Base-by-base conservation (phyloP, 108 stramenopile genomes). In the Cyclotella kingstonii region DNA sequence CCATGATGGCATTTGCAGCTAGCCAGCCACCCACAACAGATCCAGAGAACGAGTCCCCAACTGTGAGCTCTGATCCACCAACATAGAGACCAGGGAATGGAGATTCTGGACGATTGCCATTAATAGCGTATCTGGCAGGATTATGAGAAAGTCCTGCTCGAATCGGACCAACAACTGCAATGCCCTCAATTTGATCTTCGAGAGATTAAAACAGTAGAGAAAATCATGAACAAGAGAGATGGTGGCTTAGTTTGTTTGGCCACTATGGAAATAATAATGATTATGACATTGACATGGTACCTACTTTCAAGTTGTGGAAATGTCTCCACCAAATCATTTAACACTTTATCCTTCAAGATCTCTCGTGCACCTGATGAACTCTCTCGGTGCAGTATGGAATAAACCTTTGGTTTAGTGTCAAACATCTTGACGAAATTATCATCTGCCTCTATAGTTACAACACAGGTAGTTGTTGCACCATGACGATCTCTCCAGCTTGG, bases 391-490 rank as follows among this genome's bases (percentile, higher is more conserved):
- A 79, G 65, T 23, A 75, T 68, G 14, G 83, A 66, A 63, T 66
- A 94, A 0, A 94, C 76, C 70, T 79, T 81, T n/a, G 93, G 92
- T 62, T 89, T 87, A 12, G 85, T 85, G 31, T 89, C 93, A 66
- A 87, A 89, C 52, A 58, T 41, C 21, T 70, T 73, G 8, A 95
- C 93, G 66, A 91, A 90, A 47, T 95, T 88, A 62, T 95, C 93
- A 57, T 90, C 90, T 15, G 93, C 93, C 73, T 95, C 93, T 11
- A 95, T 76, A 8, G 93, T 91, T 5, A 95, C 87, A 3, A 95
- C 93, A 64, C 93, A 95, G 0, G 90, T 91, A 2, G 83, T 75
- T 19, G 83, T 63, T 1, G 73, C 54, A 0, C 88, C 90, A 41
- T 91, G 78, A 8, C 86, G 72, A 41, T 76, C 64, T 31, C 70